Evolutionary conservation across 805 yeast genomes (phyloP), one percentile per base, ranked within the genome.

Genomic region (Clavispora asparagi): DNA sequence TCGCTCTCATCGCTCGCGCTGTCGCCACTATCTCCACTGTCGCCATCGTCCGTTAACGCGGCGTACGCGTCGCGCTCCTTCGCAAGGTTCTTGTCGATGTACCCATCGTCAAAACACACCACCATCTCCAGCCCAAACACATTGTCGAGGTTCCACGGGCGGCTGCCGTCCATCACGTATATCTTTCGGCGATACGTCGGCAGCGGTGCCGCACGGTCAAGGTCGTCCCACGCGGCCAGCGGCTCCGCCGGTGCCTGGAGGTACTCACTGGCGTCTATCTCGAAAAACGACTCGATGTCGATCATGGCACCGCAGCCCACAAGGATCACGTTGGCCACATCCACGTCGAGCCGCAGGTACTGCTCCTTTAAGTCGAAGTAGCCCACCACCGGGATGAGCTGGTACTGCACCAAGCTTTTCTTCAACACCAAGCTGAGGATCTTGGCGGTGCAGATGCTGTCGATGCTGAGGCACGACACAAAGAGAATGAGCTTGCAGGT

Each of bases 141-240:
- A 60, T 94, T 94, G 62, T 91, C 96, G 52, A 94, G 70, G 65
- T 91, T 91, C 98, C 99, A 94, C 4, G 99, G 99, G 52, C 98
- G 71, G 53, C 87, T 94, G 3, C 96, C 90, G 65, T 94, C 99
- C 46, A 94, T 74, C 10, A 95, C 78, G 57, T 88, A 95, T 2
- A 92, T 77, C 46, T 75, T 79, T 52, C 94, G 74, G 41, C 67
- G 76, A 36, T 75, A 61, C 16, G 45, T 47, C 23, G 42, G 45
- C 19, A 47, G 49, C n/a, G 39, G 62, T 58, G 30, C 51, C 13
- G 43, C 31, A 16, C 40, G 42, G 30, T 50, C 54, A 31, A 70
- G 51, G 17, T 62, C 61, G 13, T 59, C 59, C 35, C 48, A 49
- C 23, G 53, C 41, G 29, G 56, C 65, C 31, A 56, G 60, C n/a